These are phyloP conservation scores for Solidago caesia DNA, from an alignment of 129 eudicot species.

Conservation along the genomic window DNA sequence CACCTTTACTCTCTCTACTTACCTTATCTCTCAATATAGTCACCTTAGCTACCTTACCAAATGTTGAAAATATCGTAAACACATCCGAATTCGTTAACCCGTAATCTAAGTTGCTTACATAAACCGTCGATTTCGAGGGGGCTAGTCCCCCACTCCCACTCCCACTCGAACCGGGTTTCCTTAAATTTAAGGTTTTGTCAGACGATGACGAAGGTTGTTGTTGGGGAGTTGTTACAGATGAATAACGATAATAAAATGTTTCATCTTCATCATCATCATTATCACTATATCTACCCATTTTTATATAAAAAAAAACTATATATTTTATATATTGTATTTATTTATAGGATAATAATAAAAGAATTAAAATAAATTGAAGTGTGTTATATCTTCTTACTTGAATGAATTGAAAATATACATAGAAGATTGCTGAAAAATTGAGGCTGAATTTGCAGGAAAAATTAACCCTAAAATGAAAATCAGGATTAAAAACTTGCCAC, in stretches of 20 bases:
- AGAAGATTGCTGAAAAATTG: background rate
- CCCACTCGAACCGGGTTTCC: constrained; percentile 33
- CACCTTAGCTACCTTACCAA: constrained; percentile 92
- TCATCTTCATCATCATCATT: constrained; percentile 81
- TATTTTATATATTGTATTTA: too few relatives aligned
- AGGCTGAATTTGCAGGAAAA: background rate
- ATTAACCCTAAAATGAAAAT: background rate
- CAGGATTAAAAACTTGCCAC: background rate
- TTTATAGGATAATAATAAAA: too few relatives aligned
- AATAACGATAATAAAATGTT: constrained; percentile 64
- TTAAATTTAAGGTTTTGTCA: constrained; percentile 36
- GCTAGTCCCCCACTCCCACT: constrained; percentile 76
- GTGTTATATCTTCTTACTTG: background rate
- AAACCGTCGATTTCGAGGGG: constrained; percentile 92
- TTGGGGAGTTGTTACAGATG: constrained; percentile 39
- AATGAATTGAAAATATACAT: background rate
- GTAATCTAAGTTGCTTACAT: constrained; percentile 74
- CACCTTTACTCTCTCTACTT: constrained; percentile 90
- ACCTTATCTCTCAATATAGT: constrained; percentile 68
- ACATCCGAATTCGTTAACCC: constrained; percentile 81
- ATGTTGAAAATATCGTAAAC: constrained; percentile 86
- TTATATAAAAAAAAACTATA: background rate
- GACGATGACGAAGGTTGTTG: constrained; percentile 38
- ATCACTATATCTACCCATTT: constrained; percentile 49
- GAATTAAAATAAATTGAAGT: too few relatives aligned